Base-by-base conservation (phyloP, 805 yeast species). In the Lipomyces oligophaga region DNA sequence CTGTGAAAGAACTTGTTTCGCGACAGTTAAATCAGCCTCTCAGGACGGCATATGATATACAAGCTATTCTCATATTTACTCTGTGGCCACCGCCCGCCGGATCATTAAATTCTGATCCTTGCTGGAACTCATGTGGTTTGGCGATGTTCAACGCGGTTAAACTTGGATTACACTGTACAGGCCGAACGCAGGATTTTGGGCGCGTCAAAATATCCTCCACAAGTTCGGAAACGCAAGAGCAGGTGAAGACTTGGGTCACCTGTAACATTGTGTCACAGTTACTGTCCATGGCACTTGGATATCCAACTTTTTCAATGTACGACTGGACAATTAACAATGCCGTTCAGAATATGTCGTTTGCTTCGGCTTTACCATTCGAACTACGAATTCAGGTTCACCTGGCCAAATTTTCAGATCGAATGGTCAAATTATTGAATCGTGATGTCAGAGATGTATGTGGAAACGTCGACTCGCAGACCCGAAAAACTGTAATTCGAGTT, bases 51-150 rank as follows among this genome's bases (percentile, higher is more conserved):
- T 90, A 83, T 62, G 84, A 96, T 0, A 97, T 90, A 0, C 98
- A 90, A 64, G 97, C 97, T 0, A 83, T 90, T 54, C 67, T 90
- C 22, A 69, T 90, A 1, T 87, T 85, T 65, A 83, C 97, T 0
- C 79, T 83, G 63, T 90, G 97, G 98, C 97, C 97, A 0, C 96
- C 97, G 2, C 74, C 89, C 31, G 86, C 96, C 0, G 87, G 97
- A 0, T 88, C 97, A 0, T 73, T 93, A 38, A 85, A 94, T 65
- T 96, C 97, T 0, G 97, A 93, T 62, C 83, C 96, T 5, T 83
- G 95, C 3, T 90, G 97, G 95, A 86, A 85, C 62, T 86, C 97
- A 1, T 82, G 87, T 19, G 97, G 97, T 0, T 81, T 86, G 37
- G 97, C 97, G 3, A 72, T 88, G 58, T 86, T 85, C 65, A 96